Evolutionary conservation across 2,329 filamentous ascomycete species (phyloP), one percentile per base, ranked within the genome.

Genomic region (Phyllosticta citribraziliensis): DNA sequence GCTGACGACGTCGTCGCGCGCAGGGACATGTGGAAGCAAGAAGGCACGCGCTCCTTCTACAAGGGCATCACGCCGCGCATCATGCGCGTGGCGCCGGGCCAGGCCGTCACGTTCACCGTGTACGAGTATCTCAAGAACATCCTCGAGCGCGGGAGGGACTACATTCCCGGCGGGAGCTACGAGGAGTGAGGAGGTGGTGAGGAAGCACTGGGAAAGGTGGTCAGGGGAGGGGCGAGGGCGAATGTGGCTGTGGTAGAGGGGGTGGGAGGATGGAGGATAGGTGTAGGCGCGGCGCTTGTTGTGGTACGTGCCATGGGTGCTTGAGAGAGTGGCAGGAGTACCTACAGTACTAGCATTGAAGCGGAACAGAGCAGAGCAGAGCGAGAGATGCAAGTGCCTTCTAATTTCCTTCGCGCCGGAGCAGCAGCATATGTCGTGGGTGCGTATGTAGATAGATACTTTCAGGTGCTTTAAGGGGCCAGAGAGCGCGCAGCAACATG

Each of bases 11-110:
- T 51, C 10, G 10, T 14, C 40, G 40, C 35, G n/a, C 8, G 47
- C 57, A 76, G 72, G 56, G 74, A 78, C 52, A 80, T 81, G 78
- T 79, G 78, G 75, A 90, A 88, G 70, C 89, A 96, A 78, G 94
- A 99, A 78, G 94, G 94, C 40, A 81, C 93, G 67, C 87, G 91
- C 69, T 94, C 94, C 55, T 99, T 99, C 78, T 99, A 96, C 82
- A 97, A 97, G 83, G 94, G 94, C 69, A 99, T 99, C 76, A 99
- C 94, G 55, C 94, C 94, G 6, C 85, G 94, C 69, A 89, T 99
- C 67, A 97, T 97, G 91, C 86, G 94, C 70, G 94, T 99, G 59
- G 94, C 94, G 25, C 94, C 94, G 8, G 94, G 94, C 55, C 94
- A 99, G 80, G 94, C 86, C 19, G 85, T 88, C 53, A 88, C 85